These are phyloP conservation scores for Oldenlandia corymbosa DNA, from an alignment of 257 asterid species.

Conservation along the genomic window DNA sequence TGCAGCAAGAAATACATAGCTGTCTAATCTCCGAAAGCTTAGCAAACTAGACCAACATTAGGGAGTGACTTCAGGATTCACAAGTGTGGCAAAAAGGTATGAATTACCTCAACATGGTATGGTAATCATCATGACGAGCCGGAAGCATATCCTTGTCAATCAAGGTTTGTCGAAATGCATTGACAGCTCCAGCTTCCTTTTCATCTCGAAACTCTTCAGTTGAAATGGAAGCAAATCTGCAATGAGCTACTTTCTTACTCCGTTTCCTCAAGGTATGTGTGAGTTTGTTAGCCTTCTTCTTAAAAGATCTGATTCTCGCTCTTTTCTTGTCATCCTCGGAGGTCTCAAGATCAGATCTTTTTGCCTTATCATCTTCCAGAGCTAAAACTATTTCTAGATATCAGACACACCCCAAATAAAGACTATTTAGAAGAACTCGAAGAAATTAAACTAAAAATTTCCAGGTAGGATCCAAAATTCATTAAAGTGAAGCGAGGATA, in stretches of 20 bases:
- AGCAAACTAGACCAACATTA: neutral
- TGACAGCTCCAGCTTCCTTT: constrained; percentile 71
- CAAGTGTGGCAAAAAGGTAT: constrained; percentile 7
- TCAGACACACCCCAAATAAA: neutral
- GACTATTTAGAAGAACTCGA: neutral
- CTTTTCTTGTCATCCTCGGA: constrained; percentile 48
- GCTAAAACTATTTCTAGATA: constrained; percentile 28
- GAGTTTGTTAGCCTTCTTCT: constrained; percentile 36
- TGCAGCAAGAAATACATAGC: neutral
- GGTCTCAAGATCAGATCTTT: constrained; percentile 34
- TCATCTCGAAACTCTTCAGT: constrained; percentile 68
- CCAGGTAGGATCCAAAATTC: neutral
- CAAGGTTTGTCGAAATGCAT: constrained; percentile 56
- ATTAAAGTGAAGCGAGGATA: constrained; percentile 11
- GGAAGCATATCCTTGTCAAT: constrained; percentile 72
- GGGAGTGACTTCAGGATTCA: neutral
- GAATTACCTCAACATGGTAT: constrained; percentile 63
- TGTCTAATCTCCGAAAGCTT: neutral
- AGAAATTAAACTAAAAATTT: neutral
- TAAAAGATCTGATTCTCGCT: constrained; percentile 36
- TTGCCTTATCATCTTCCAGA: constrained; percentile 34
- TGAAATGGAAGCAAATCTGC: constrained; percentile 69
- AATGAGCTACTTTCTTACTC: constrained; percentile 49
- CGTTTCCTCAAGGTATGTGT: constrained; percentile 36
- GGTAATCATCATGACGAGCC: constrained; percentile 63